Evolutionary conservation across 2,329 filamentous ascomycete genomes (phyloP), one percentile per base, ranked within the genome.

Genomic region (Septoria petroselini): DNA sequence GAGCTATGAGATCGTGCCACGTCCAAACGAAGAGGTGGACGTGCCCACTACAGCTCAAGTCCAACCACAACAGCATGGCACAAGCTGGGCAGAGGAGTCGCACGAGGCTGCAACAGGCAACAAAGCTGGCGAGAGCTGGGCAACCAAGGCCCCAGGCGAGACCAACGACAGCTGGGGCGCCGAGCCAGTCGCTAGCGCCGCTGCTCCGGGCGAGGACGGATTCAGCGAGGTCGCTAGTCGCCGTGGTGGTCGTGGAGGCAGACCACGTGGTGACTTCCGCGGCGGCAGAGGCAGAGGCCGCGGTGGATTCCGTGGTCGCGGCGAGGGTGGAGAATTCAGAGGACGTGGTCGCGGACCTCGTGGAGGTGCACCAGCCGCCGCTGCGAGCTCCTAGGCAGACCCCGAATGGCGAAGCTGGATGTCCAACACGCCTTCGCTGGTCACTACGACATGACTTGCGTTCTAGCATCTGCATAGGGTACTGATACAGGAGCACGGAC

Each of bases 21-120:
- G 85, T 49, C 81, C 91, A 63, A 79, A 84, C 39, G 73, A 81
- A 43, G 89, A 94, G 75, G 84, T 85, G 4, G 87, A 93, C 54
- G 81, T 77, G 30, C 82, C 81, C 30, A 71, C 76, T 15, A 68
- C 70, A 11, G 64, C 69, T 15, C 80, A 81, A n/a, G 79, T 82
- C 39, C 82, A 80, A 5, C 86, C 25, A 51, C 58, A 50, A 50
- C 53, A 43, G 34, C 54, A 77, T 62, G 75, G 76, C 23, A 82
- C 85, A 65, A 89, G 84, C 62, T 94, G 88, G 88, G 88, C 88
- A 19, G 89, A 95, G 62, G 87, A 93, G 80, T 48, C 53, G 12
- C 55, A 62, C 42, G 57, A 55, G 41, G 52, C 58, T 40, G 53
- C 56, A 11, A 48, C 59, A 15, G 63, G 62, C 25, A 68, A 65